Conservation (phyloP, 208 protist species). For the Trypanosoma mega region DNA sequence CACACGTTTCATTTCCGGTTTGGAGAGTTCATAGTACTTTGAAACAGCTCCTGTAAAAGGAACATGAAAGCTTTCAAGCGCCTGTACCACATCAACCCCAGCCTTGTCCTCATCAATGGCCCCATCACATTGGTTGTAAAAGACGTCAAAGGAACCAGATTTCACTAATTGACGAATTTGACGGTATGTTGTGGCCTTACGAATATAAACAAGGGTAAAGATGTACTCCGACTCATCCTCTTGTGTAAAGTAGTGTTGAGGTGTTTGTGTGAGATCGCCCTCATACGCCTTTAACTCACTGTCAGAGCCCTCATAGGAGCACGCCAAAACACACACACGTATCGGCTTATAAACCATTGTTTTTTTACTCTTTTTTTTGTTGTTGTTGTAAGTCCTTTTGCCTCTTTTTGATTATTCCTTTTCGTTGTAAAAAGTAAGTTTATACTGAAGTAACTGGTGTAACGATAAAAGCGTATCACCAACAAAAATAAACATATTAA, state of each 20-base stretch:
- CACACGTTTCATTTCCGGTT: conserved; percentile 90
- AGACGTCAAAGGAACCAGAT: conserved; percentile 81
- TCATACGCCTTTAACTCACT: conserved; percentile 82
- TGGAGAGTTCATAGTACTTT: conserved; percentile 89
- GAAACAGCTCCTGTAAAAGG: conserved; percentile 88
- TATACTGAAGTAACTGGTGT: no score
- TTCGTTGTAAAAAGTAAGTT: no score
- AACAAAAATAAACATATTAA: no score
- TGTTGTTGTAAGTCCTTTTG: background rate
- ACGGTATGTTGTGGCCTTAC: conserved; percentile 82
- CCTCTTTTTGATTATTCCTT: background rate
- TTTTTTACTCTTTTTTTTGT: conserved; percentile 1
- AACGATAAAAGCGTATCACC: no score
- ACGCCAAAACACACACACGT: conserved; percentile 77
- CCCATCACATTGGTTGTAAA: conserved; percentile 91
- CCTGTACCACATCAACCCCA: conserved; percentile 80
- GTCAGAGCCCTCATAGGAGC: conserved; percentile 84
- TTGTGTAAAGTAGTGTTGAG: conserved; percentile 76
- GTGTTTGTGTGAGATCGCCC: conserved; percentile 69
- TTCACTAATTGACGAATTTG: conserved; percentile 82
- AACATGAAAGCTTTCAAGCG: conserved; percentile 88
- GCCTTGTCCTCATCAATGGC: conserved; percentile 89
- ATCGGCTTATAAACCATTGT: conserved; percentile 23
- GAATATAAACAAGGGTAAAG: conserved; percentile 71
- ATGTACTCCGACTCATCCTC: conserved; percentile 44